phyloP scores from a whole-genome alignment of 768 basidiomycete genomes.

The Trametes maxima region DNA sequence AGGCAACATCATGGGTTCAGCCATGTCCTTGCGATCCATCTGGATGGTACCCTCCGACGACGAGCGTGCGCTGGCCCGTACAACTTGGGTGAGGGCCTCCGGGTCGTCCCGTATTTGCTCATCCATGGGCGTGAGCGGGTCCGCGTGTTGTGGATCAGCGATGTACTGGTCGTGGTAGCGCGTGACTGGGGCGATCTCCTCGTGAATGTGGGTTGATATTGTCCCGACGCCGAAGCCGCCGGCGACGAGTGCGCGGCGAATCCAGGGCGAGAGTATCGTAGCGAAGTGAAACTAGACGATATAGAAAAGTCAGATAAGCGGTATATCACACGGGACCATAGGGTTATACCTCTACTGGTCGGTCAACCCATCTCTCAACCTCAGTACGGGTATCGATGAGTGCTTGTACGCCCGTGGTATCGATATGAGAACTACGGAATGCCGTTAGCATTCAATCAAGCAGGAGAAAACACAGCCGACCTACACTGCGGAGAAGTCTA shows the following conservation, averaged over 20 bases:
- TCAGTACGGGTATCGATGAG: constrained; percentile 84
- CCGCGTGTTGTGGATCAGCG: constrained; percentile 38
- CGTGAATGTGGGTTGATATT: constrained; percentile 41
- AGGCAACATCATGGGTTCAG: constrained; percentile 40
- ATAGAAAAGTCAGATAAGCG: background rate
- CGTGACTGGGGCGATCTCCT: constrained; percentile 76
- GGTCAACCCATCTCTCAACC: constrained; percentile 83
- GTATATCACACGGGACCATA: background rate
- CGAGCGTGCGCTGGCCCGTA: constrained; percentile 10
- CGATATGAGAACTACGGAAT: constrained; percentile 71
- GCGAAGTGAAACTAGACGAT: constrained; percentile 82
- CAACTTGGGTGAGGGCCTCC: constrained; percentile 1
- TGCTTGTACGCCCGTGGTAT: constrained; percentile 88
- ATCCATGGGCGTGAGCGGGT: background rate
- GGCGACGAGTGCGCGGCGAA: constrained; percentile 80
- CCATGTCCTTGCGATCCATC: background rate
- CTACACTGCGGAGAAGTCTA: constrained; percentile 88
- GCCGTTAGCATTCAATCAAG: background rate
- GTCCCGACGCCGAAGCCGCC: constrained; percentile 83
- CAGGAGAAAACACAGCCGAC: constrained; percentile 25
- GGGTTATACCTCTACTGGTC: constrained; percentile 52
- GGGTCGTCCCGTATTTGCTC: constrained; percentile 7
- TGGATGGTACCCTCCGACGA: constrained; percentile 15
- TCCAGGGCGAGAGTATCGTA: constrained; percentile 88
- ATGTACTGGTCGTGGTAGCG: constrained; percentile 47